Evolutionary conservation across 2,329 filamentous ascomycete genomes (phyloP).

Genomic region (Westerdykella ornata): DNA sequence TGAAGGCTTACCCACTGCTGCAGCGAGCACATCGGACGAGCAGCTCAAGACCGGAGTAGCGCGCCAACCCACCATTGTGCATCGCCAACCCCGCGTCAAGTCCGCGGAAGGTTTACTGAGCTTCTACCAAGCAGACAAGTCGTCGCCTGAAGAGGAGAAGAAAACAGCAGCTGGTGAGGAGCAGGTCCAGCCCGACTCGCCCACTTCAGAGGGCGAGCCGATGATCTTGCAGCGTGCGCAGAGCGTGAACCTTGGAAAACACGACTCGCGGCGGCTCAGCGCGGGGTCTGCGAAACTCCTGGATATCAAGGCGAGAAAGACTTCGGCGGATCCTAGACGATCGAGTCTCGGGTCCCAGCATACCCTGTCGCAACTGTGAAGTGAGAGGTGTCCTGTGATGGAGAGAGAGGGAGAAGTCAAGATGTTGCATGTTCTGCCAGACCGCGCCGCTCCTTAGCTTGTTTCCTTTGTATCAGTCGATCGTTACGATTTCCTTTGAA

Average conservation of each 20-base stretch:
- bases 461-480: conserved; percentile 32
- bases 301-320: conserved; percentile 50
- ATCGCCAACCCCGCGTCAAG: conserved; percentile 51
- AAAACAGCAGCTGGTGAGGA: conserved; percentile 29
- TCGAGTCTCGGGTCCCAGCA: conserved; percentile 25
- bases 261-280: conserved; percentile 65
- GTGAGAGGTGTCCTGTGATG: conserved; percentile 6
- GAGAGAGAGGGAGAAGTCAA: conserved; percentile 6
- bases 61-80: conserved; percentile 59
- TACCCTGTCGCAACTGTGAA: conserved; percentile 17
- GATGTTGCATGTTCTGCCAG: conserved; percentile 24
- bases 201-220: conserved; percentile 26
- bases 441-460: conserved; percentile 29
- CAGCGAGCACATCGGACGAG: conserved; percentile 25
- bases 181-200: conserved; percentile 24
- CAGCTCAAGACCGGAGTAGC: conserved; percentile 48
- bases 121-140: conserved; percentile 40
- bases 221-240: conserved; percentile 55
- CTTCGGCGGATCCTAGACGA: conserved; percentile 23
- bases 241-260: conserved; percentile 61
- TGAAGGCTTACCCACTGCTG: conserved; percentile 12
- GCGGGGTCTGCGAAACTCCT: conserved; percentile 71
- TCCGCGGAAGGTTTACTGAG: conserved; percentile 56
- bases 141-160: conserved; percentile 18
- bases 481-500: conserved; percentile 15